A percentile compares a stretch with the other conserved stretches of the same genome.
Conservation (phyloP, 352 stramenopile species). For the Thraustochytrium sp. region DNA sequence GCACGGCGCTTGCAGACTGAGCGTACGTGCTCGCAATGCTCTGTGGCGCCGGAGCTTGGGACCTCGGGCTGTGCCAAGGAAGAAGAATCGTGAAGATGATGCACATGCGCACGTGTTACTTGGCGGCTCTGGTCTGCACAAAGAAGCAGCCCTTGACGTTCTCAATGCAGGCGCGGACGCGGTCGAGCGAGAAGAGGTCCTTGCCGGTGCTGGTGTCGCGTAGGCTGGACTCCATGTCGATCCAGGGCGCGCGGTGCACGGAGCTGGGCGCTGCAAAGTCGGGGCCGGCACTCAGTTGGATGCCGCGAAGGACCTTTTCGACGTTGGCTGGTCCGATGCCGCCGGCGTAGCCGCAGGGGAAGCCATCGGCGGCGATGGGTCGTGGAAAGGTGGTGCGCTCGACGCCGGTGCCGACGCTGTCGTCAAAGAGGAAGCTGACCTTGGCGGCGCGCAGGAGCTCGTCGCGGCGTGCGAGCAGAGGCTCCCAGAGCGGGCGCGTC, state of each 20-base stretch:
- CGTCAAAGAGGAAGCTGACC: conserved; percentile 66
- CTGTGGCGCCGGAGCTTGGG: too few relatives aligned
- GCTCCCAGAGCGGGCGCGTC: conserved; percentile 58
- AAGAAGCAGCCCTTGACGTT: too few relatives aligned
- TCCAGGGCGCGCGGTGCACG: conserved; percentile 55
- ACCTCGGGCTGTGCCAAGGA: too few relatives aligned
- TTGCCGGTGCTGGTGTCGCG: conserved; percentile 38
- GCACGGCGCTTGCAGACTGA: background rate
- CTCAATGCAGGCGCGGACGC: background rate
- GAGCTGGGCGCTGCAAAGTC: background rate
- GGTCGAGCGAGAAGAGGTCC: conserved; percentile 43
- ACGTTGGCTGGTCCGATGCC: conserved; percentile 64
- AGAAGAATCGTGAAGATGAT: background rate
- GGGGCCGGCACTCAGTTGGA: background rate
- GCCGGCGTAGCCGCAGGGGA: conserved; percentile 65
- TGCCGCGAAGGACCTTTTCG: conserved; percentile 51
- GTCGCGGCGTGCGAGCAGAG: conserved; percentile 41
- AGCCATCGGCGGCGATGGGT: conserved; percentile 45
- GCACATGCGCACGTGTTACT: too few relatives aligned
- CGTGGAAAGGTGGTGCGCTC: conserved; percentile 53
- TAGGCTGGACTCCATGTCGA: conserved; percentile 72
- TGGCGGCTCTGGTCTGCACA: too few relatives aligned
- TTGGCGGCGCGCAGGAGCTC: conserved; percentile 58
- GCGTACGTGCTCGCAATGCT: background rate
- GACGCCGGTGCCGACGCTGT: conserved; percentile 64